phyloP scores from a whole-genome alignment of 495 filamentous ascomycete species.

The Hypoxylon lienhwacheense region DNA sequence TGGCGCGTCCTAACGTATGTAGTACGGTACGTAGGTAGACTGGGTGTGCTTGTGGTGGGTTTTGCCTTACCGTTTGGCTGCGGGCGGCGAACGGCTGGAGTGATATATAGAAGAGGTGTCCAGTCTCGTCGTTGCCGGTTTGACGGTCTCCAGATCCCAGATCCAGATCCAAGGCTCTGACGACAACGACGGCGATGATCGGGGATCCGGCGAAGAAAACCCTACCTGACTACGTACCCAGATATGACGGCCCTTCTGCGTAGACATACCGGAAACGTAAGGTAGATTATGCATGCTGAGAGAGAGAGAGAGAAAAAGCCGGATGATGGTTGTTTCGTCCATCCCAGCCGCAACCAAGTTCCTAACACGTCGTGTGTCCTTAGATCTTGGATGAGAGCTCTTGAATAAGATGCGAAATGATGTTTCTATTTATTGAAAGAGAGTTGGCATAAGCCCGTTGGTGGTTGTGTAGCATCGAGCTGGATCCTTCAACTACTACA shows the following conservation, averaged over 20 bases:
- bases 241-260: conserved; percentile 22
- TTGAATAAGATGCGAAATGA: conserved; percentile 3
- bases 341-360: conserved; percentile 22
- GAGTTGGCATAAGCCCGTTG: conserved; percentile 10
- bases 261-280: conserved; percentile 30
- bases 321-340: conserved; percentile 13
- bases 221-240: too few species aligned
- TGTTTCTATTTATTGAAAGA: conserved; percentile 10
- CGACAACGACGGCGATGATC: conserved; percentile 5
- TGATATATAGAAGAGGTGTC: conserved; percentile 16
- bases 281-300: conserved; percentile 15
- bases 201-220: too few species aligned
- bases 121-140: neutral
- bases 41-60: neutral
- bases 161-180: neutral
- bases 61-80: conserved; percentile 6
- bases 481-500: too few species aligned
- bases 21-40: too few species aligned
- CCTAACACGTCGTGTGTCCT: conserved; percentile 16
- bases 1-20: too few species aligned
- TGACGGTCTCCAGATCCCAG: conserved; percentile 6
- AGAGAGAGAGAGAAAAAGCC: neutral
- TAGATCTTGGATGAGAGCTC: neutral
- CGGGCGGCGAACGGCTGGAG: conserved; percentile 10
- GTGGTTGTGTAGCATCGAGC: conserved; percentile 18